Conservation (phyloP, 371 early-diverging fungal species). For the Nematocida sp. region DNA sequence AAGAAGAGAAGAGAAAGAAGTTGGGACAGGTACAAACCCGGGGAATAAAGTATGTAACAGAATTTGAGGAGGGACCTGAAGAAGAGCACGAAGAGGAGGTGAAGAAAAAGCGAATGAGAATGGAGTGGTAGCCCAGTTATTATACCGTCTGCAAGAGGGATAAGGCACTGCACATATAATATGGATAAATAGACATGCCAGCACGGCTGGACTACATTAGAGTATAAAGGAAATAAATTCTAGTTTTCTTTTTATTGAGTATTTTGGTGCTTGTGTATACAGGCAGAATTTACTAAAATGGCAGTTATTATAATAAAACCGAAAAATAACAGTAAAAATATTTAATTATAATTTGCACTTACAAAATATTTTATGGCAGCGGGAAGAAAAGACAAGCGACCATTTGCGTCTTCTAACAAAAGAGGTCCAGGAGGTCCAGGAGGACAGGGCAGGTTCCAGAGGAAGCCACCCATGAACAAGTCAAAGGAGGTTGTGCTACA, state of each 20-base stretch:
- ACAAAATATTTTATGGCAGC: slow-evolving; percentile 38
- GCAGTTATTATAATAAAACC: too few species aligned
- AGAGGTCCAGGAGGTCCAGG: neutral
- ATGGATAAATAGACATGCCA: too few species aligned
- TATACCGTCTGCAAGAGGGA: neutral
- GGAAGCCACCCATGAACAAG: slow-evolving; percentile 19
- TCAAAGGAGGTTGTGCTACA: slow-evolving; percentile 75
- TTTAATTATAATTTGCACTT: neutral
- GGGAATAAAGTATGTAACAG: slow-evolving; percentile 63
- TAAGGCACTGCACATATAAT: too few species aligned
- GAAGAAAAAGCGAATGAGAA: slow-evolving; percentile 21
- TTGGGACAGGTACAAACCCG: slow-evolving; percentile 59
- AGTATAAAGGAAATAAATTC: too few species aligned
- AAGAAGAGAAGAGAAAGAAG: slow-evolving; percentile 66
- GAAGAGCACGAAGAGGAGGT: slow-evolving; percentile 32
- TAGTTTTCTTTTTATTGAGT: too few species aligned
- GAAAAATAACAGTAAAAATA: neutral
- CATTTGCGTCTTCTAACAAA: neutral
- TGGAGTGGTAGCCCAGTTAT: slow-evolving; percentile 33
- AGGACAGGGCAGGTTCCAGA: slow-evolving; percentile 18
- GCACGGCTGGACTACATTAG: too few species aligned
- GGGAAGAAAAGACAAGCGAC: slow-evolving; percentile 40
- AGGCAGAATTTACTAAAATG: too few species aligned
- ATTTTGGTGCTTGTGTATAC: too few species aligned
- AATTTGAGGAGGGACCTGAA: slow-evolving; percentile 63